Evolutionary conservation across 1,284 basidiomycete genomes (phyloP).

Genomic region (Blastosporella zonata): DNA sequence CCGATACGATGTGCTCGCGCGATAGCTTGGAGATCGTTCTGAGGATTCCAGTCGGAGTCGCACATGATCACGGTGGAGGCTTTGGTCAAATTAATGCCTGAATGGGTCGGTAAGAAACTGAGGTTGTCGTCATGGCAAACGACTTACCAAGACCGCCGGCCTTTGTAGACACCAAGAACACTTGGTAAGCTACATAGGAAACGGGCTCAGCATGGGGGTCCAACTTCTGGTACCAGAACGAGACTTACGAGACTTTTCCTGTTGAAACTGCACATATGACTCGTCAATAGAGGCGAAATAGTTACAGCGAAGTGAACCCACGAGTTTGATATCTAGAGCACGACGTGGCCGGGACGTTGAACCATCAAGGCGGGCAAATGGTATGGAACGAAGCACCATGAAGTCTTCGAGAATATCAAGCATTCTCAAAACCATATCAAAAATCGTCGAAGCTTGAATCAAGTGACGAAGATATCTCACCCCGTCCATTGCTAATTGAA

Average conservation of each 20-base stretch:
- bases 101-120: not conserved
- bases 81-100: constrained; percentile 77
- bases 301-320: constrained; percentile 24
- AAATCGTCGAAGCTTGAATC: not conserved
- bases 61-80: constrained; percentile 85
- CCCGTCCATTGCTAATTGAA: constrained; percentile 52
- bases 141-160: constrained; percentile 78
- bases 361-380: constrained; percentile 79
- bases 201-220: not conserved
- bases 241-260: constrained; percentile 48
- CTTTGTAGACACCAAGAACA: constrained; percentile 80
- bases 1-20: constrained; percentile 82
- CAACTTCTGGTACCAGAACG: not conserved
- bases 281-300: not conserved
- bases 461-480: constrained; percentile 24
- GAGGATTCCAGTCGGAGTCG: constrained; percentile 75
- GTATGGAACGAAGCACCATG: constrained; percentile 68
- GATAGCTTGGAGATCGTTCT: constrained; percentile 84
- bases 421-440: constrained; percentile 46
- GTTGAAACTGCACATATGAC: constrained; percentile 45
- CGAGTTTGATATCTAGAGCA: constrained; percentile 53
- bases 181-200: constrained; percentile 57
- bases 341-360: constrained; percentile 50
- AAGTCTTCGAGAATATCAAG: constrained; percentile 85
- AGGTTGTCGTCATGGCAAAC: constrained; percentile 6